Conservation (phyloP, 352 stramenopile genomes). For the Globisporangium canariense region DNA sequence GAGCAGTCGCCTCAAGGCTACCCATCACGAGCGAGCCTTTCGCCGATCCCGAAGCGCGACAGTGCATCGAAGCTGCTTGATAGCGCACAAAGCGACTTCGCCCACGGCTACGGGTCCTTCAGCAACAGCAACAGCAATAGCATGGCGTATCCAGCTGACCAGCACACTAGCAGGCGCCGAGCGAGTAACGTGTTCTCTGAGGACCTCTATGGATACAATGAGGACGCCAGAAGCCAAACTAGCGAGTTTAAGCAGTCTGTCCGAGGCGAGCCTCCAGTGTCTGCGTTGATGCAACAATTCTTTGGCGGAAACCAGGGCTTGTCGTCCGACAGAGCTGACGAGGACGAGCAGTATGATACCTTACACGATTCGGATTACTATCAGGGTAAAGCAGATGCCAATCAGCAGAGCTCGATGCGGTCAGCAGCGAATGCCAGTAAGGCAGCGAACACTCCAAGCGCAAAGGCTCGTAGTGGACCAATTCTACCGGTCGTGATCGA, state of each 20-base stretch:
- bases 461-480: constrained; percentile 6
- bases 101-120: constrained; percentile 5
- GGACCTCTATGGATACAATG: constrained; percentile 2
- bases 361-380: constrained; percentile 11
- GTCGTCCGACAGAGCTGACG: not conserved
- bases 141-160: not conserved
- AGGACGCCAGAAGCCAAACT: not conserved
- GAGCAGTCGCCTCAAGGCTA: constrained; percentile 20
- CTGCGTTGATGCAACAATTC: constrained; percentile 56
- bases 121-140: no score
- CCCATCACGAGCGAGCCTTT: constrained; percentile 11
- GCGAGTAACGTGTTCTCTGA: not conserved
- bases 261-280: constrained; percentile 29
- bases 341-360: constrained; percentile 12
- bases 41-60: constrained; percentile 16
- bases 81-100: not conserved
- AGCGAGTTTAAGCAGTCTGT: not conserved
- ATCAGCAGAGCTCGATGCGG: not conserved
- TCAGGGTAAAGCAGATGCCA: not conserved
- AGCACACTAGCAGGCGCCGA: not conserved
- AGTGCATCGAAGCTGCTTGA: constrained; percentile 7
- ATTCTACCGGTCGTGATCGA: constrained; percentile 69
- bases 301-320: constrained; percentile 23
- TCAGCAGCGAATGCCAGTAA: constrained; percentile 6
- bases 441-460: not conserved